Evolutionary conservation across 257 asterid genomes (phyloP).

Genomic region (Primulina huaijiensis): DNA sequence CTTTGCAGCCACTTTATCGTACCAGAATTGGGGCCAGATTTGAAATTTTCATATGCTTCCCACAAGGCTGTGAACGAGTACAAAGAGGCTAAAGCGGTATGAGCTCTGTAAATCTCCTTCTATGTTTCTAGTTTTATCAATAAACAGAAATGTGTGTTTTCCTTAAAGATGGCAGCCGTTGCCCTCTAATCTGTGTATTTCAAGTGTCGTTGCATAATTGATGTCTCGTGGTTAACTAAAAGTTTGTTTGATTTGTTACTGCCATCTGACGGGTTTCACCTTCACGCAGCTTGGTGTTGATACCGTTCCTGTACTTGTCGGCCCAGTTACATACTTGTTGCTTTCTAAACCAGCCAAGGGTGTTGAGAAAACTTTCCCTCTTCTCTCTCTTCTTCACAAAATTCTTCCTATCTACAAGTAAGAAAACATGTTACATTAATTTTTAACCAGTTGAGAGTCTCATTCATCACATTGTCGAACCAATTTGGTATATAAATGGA

Average conservation of each 20-base stretch:
- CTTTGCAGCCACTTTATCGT: slow-evolving; percentile 40
- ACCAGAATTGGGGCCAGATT: slow-evolving; percentile 38
- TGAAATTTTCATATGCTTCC: slow-evolving; percentile 33
- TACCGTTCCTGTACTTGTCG: slow-evolving; percentile 51
- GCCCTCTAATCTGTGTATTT: background rate
- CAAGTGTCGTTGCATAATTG: background rate
- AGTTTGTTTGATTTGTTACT: background rate
- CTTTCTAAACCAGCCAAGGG: slow-evolving; percentile 55
- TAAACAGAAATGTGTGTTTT: background rate
- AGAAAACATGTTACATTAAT: background rate
- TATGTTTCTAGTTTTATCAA: background rate
- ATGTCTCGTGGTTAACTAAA: background rate
- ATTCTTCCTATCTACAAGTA: slow-evolving; percentile 54
- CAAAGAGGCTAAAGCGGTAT: slow-evolving; percentile 39
- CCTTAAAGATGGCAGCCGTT: background rate
- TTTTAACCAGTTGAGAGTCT: background rate
- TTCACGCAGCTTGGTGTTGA: slow-evolving; percentile 44
- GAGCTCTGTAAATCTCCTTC: slow-evolving; percentile 1
- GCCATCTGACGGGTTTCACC: background rate
- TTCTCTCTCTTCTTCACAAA: slow-evolving; percentile 46
- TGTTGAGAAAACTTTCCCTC: slow-evolving; percentile 41
- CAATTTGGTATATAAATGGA: slow-evolving; percentile 13
- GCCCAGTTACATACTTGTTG: slow-evolving; percentile 53
- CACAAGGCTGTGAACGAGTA: slow-evolving; percentile 38
- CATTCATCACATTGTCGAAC: background rate